phyloP scores from a whole-genome alignment of 2,329 filamentous ascomycete species.

The Fonsecaea erecta region DNA sequence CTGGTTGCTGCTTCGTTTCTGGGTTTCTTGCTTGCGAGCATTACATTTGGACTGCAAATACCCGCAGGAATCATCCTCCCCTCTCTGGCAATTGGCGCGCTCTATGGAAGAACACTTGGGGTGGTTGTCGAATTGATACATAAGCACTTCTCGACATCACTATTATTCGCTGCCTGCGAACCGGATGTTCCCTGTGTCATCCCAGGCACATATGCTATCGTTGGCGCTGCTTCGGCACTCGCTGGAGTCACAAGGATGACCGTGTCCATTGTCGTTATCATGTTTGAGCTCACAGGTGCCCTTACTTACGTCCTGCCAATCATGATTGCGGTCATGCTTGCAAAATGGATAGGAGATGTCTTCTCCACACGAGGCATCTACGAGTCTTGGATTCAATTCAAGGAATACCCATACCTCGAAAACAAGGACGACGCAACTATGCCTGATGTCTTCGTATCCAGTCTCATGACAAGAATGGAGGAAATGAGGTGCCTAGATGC shows the following conservation, averaged over 20 bases:
- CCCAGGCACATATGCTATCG: constrained; percentile 93
- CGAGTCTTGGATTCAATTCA: constrained; percentile 96
- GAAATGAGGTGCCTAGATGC: constrained; percentile 87
- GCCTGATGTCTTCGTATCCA: constrained; percentile 81
- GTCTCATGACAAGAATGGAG: constrained; percentile 91
- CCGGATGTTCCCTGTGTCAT: constrained; percentile 87
- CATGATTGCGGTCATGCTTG: constrained; percentile 98
- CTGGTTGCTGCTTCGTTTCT: constrained; percentile 80
- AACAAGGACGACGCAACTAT: constrained; percentile 79
- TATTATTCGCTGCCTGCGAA: constrained; percentile 79
- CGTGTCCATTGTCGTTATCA: constrained; percentile 97
- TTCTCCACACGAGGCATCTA: constrained; percentile 94
- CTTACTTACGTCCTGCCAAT: constrained; percentile 96
- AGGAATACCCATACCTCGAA: constrained; percentile 93
- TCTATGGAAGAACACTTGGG: constrained; percentile 86
- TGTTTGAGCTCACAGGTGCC: constrained; percentile 97
- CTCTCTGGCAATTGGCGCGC: constrained; percentile 91
- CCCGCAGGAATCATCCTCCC: constrained; percentile 95
- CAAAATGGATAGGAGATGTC: constrained; percentile 97
- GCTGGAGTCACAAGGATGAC: constrained; percentile 95
- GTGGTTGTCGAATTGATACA: constrained; percentile 91
- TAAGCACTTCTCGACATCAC: constrained; percentile 72
- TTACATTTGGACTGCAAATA: constrained; percentile 93
- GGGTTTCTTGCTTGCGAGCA: constrained; percentile 80
- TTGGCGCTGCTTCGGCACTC: constrained; percentile 92